Base-by-base conservation (phyloP, 2,329 filamentous ascomycete species). In the Juglanconis sp. region DNA sequence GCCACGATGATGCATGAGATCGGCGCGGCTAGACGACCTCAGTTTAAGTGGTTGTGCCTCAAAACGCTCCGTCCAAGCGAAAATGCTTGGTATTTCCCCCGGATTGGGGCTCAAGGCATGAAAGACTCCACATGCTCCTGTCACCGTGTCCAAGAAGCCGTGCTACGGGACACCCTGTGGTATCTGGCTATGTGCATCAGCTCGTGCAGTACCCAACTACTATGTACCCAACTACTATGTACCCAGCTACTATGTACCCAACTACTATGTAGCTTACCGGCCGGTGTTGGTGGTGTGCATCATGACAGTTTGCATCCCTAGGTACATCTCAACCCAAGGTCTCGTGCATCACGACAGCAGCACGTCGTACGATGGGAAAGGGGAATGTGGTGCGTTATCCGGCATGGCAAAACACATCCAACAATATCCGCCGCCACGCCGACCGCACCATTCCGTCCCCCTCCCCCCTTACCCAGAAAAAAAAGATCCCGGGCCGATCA, bases 341-440 rank as follows among this genome's bases (percentile, higher is more conserved):
- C 38, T 42, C 38, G 24, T 51, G 55, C 30, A 40, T 57, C 30
- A 17, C 42, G 35, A 36, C 17, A 44, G 13, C 17, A n/a, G 10
- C 30, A 57, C 55, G 55, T 57, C 55, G 35, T 57, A 57, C 47
- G 55, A 57, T 24, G 48, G 55, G 3, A 35, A 1, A 44, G 55
- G 55, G 47, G 24, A 40, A 24, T 30, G 32, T 42, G 10, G 38
- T 42, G 38, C 38, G 6, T 7, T 7, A 42, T 42, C 3, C 6
- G 6, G 38, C n/a, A 15, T 13, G 11, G 4, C 38, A 42, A 9
- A 9, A 7, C 38, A 42, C 38, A 38, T 38, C 36, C 36, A 38
- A 38, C 36, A 9, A 15, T 13, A 24, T 24, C 24, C 24, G 24
- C 24, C 24, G 24, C 24, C 10, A 10, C 38, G 38, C 38, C 10